These are phyloP conservation scores for Echites panduratus DNA, from an alignment of 257 asterid genomes.

Conservation along the genomic window DNA sequence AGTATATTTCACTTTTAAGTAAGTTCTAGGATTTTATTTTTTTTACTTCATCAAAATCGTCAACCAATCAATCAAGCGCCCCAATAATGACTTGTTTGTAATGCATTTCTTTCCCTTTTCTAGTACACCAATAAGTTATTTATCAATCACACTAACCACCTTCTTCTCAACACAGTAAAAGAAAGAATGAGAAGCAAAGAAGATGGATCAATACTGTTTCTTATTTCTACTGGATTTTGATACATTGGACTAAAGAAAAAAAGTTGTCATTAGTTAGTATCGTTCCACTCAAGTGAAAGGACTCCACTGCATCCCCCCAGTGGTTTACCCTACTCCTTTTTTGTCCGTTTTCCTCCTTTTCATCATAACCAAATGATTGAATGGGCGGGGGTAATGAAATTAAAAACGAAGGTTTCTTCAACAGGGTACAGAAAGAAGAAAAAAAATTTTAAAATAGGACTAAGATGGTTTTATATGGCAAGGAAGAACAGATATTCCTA, in stretches of 20 bases:
- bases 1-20: background rate
- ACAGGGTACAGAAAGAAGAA: background rate
- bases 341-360: background rate
- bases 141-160: background rate
- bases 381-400: background rate
- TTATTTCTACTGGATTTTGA: too few relatives aligned
- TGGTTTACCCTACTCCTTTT: background rate
- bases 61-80: too few relatives aligned
- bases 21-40: background rate
- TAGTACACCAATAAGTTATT: background rate
- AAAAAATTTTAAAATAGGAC: background rate
- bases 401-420: background rate
- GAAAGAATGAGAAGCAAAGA: background rate
- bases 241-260: background rate
- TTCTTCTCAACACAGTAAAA: background rate
- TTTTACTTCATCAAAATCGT: background rate
- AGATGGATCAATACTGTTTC: too few relatives aligned
- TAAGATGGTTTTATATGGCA: constrained; percentile 6
- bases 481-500: background rate
- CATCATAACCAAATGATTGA: constrained; percentile 16
- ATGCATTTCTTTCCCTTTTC: background rate
- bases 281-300: background rate
- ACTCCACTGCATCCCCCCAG: background rate
- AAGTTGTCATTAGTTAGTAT: too few relatives aligned
- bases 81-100: background rate